A percentile compares a stretch with the other conserved stretches of the same genome.
These are phyloP conservation scores for Phyllosticta citribraziliensis DNA, from an alignment of 2,329 filamentous ascomycete species.

Conservation along the genomic window DNA sequence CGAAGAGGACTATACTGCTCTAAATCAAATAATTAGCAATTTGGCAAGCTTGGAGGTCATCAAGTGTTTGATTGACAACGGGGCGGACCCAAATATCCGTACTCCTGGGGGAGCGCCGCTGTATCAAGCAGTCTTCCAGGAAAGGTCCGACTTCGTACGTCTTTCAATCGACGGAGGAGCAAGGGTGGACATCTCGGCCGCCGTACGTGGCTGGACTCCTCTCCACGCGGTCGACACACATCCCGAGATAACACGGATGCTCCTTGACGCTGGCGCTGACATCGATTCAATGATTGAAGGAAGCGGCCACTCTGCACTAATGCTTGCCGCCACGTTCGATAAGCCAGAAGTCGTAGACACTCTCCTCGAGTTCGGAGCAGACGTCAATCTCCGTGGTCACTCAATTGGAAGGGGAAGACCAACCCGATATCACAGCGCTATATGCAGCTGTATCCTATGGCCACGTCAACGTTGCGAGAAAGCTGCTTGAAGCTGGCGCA, in stretches of 20 bases:
- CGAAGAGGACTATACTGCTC: not conserved
- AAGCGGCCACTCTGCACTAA: not conserved
- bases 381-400: not conserved
- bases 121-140: not conserved
- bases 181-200: not conserved
- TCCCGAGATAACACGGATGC: not conserved
- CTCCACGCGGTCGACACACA: not conserved
- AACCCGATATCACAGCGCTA: not conserved
- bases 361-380: not conserved
- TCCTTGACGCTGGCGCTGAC: not conserved
- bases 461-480: not conserved
- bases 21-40: not conserved
- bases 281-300: not conserved
- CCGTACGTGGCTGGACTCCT: not conserved
- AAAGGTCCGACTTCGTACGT: not conserved
- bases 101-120: not conserved
- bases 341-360: not conserved
- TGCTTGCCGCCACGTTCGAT: not conserved
- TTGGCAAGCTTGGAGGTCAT: not conserved
- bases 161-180: not conserved
- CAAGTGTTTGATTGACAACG: not conserved
- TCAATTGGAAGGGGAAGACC: no score
- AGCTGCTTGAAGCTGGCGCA: not conserved
- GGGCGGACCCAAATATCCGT: not conserved
- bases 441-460: not conserved